Percentiles rank a stretch among this genome's conserved stretches.
Conservation (phyloP, 805 yeast species). For the Huiozyma naganishii region DNA sequence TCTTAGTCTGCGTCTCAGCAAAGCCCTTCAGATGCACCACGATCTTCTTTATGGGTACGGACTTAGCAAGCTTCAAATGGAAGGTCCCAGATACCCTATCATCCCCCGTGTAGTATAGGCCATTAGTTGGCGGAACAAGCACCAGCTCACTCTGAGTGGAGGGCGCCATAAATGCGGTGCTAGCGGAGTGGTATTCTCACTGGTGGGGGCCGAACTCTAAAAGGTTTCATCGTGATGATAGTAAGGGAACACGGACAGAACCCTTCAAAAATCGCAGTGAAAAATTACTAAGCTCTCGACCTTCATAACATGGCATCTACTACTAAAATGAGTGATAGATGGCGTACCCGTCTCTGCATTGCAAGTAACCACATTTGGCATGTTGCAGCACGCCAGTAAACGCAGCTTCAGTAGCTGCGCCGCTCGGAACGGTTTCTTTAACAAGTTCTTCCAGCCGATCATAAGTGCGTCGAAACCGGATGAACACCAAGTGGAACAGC, state of each 20-base stretch:
- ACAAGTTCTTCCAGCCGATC: constrained; percentile 27
- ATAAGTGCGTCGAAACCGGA: constrained; percentile 29
- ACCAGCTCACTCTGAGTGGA: constrained; percentile 9
- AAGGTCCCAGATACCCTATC: constrained; percentile 23
- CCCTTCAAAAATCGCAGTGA: no score
- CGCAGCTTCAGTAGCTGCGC: not conserved
- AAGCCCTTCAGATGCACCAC: constrained; percentile 45
- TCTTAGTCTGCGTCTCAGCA: constrained; percentile 19
- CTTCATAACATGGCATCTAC: not conserved
- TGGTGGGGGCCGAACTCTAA: no score
- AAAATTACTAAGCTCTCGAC: no score
- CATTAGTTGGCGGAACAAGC: constrained; percentile 21
- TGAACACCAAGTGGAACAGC: constrained; percentile 25
- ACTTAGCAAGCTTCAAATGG: constrained; percentile 15
- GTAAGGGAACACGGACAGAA: no score
- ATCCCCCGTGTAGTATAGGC: constrained; percentile 20
- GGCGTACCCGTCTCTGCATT: not conserved
- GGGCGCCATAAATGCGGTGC: constrained; percentile 12
- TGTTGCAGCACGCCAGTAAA: not conserved
- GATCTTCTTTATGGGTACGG: constrained; percentile 22
- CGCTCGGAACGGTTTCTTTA: constrained; percentile 11
- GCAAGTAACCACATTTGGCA: no score
- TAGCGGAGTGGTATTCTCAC: no score
- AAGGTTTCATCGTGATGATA: no score
- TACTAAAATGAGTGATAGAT: not conserved